These are phyloP conservation scores for Caryopteris hybrid DNA, from an alignment of 305 asterid species.

Conservation along the genomic window DNA sequence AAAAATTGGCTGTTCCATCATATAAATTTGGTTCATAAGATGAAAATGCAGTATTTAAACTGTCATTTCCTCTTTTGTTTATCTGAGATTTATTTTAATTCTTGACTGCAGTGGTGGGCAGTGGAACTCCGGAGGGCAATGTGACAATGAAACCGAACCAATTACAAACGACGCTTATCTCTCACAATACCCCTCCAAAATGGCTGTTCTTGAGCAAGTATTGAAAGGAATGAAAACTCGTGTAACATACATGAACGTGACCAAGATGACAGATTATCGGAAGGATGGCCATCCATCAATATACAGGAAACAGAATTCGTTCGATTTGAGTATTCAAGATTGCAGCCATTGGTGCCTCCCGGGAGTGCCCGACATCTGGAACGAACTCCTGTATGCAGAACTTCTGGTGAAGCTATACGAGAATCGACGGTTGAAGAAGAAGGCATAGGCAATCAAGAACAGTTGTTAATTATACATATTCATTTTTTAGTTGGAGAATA, in stretches of 20 bases:
- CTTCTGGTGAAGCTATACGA: constrained; percentile 35
- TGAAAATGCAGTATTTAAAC: neutral
- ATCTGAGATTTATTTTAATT: neutral
- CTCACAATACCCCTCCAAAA: constrained; percentile 34
- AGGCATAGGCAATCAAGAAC: neutral
- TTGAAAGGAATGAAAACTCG: constrained; percentile 44
- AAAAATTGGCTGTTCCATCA: too few relatives aligned
- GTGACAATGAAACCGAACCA: constrained; percentile 58
- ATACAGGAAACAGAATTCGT: constrained; percentile 28
- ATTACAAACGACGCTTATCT: constrained; percentile 43
- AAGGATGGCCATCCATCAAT: constrained; percentile 78
- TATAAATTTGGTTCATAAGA: too few relatives aligned
- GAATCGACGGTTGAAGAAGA: constrained; percentile 6
- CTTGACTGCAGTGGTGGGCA: constrained; percentile 47
- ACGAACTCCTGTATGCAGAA: constrained; percentile 54
- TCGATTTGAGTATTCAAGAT: constrained; percentile 45
- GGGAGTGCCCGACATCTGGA: constrained; percentile 76
- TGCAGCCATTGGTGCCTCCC: constrained; percentile 92
- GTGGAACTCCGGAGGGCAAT: constrained; percentile 69
- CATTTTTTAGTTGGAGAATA: neutral
- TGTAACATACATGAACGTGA: constrained; percentile 54
- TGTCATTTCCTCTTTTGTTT: neutral
- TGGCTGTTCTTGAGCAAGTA: constrained; percentile 49
- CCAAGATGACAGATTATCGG: constrained; percentile 53
- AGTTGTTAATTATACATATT: neutral